These are phyloP conservation scores for Piper betle DNA, from an alignment of 164 flowering plant species.

Conservation along the genomic window DNA sequence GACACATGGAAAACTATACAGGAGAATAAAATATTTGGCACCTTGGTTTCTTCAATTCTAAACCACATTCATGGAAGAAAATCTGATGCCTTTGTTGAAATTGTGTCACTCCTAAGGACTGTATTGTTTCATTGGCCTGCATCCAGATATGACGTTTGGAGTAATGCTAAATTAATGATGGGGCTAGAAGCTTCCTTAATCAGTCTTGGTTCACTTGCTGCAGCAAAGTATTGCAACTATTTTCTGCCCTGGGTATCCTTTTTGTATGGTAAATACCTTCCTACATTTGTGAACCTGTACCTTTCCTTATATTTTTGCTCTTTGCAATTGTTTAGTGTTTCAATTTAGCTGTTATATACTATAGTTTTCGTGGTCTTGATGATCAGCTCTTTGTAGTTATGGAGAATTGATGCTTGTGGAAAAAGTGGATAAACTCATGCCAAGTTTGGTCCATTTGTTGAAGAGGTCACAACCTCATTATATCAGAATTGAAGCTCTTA, in stretches of 20 bases:
- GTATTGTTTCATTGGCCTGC: conserved; percentile 62
- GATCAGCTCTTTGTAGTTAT: conserved; percentile 59
- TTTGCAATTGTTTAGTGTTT: no score
- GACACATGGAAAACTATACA: conserved; percentile 40
- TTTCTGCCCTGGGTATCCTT: conserved; percentile 57
- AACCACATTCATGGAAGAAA: conserved; percentile 18
- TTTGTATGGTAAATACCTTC: conserved; percentile 13
- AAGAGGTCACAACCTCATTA: conserved; percentile 28
- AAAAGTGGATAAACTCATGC: conserved; percentile 31
- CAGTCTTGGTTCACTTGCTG: conserved; percentile 24
- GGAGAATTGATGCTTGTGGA: conserved; percentile 64
- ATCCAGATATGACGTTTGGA: conserved; percentile 59
- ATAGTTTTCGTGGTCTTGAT: conserved; percentile 4
- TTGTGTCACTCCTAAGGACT: conserved; percentile 49
- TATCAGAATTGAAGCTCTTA: conserved; percentile 48
- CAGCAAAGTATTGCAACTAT: conserved; percentile 48
- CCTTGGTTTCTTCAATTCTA: conserved; percentile 21
- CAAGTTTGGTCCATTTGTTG: conserved; percentile 43
- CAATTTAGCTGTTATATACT: no score
- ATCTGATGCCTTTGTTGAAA: conserved; percentile 37
- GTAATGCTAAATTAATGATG: conserved; percentile 32
- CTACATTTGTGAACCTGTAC: neutral
- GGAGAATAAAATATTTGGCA: conserved; percentile 24
- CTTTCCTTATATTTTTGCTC: neutral
- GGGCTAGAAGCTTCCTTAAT: conserved; percentile 16